Conservation (phyloP, 345 rosid genomes). For the Eucalyptus lansdowneana region DNA sequence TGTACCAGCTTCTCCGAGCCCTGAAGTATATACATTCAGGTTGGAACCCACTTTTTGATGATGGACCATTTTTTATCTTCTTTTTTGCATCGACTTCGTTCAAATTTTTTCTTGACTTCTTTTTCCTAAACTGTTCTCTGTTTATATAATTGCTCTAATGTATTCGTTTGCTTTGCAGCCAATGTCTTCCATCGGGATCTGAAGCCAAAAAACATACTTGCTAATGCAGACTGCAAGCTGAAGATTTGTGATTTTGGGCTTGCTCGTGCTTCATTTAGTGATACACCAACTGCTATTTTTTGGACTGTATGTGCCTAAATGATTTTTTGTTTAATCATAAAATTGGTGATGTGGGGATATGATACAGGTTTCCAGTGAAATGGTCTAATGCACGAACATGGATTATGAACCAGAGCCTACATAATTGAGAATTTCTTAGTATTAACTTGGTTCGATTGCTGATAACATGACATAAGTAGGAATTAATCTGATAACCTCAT, state of each 20-base stretch:
- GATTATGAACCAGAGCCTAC: background rate
- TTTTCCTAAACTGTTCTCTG: background rate
- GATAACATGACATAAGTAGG: background rate
- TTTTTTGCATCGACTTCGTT: background rate
- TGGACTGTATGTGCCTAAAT: slow-evolving; percentile 82
- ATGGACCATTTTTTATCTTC: background rate
- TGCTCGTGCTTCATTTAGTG: slow-evolving; percentile 89
- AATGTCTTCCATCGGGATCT: slow-evolving; percentile 93
- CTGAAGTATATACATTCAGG: slow-evolving; percentile 93
- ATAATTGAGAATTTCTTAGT: background rate
- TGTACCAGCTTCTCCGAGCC: slow-evolving; percentile 97
- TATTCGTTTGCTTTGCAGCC: slow-evolving; percentile 28
- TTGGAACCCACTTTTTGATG: background rate
- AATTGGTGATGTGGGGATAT: background rate
- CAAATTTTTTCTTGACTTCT: background rate
- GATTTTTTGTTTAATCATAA: background rate
- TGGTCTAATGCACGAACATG: background rate
- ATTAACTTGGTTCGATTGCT: background rate
- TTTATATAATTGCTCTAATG: background rate
- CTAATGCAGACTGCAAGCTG: slow-evolving; percentile 94
- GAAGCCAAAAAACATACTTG: slow-evolving; percentile 94
- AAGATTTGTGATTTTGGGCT: slow-evolving; percentile 98
- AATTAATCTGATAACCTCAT: background rate
- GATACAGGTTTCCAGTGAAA: background rate
- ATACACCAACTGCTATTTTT: slow-evolving; percentile 90